Evolutionary conservation across 495 filamentous ascomycete species (phyloP), one percentile per base, ranked within the genome.

Genomic region (Poronia punctata): DNA sequence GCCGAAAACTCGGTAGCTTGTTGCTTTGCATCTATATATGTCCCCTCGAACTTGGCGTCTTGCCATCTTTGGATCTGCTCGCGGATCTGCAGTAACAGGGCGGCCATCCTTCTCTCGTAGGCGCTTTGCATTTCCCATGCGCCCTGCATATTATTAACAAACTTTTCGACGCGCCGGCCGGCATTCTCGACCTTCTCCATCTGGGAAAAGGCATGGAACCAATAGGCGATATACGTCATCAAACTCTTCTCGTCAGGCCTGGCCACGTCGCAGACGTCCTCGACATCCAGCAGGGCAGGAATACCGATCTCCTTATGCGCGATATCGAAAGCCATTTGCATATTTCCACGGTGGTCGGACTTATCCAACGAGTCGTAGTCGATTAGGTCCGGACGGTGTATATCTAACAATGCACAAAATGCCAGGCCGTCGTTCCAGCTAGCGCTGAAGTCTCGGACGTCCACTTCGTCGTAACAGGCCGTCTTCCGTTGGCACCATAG

Each of bases 201-300:
- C 56, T 96, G 88, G 16, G 89, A 95, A 55, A 98, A 98, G 43
- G 92, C 93, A 53, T 98, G 92, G 74, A 97, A 98, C 92, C 93
- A 98, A 63, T 97, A 97, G 44, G 92, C 92, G 49, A 98, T 97
- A 57, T 98, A 98, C 5, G 92, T 98, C 90, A 98, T 97, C 58
- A 98, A 72, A 50, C 84, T 90, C 43, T 88, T 83, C 61, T 98
- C 92, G 52, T 98, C 92, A 9, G 92, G 92, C 61, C 86, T 90
- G 8, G 87, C 78, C 10, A 98, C 92, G 60, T 97, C 92, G 61
- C 88, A 95, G 19, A 97, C 93, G 68, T 98, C 92, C 61, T 98
- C 92, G 3, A 97, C 92, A 59, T 98, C 92, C 21, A 98, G 76
- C 46, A 98, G 67, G 50, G 89, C 87, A 9, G 92, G 92, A 36